Evolutionary conservation across 1,284 basidiomycete species (phyloP).

Genomic region (Xanthoconium separans): DNA sequence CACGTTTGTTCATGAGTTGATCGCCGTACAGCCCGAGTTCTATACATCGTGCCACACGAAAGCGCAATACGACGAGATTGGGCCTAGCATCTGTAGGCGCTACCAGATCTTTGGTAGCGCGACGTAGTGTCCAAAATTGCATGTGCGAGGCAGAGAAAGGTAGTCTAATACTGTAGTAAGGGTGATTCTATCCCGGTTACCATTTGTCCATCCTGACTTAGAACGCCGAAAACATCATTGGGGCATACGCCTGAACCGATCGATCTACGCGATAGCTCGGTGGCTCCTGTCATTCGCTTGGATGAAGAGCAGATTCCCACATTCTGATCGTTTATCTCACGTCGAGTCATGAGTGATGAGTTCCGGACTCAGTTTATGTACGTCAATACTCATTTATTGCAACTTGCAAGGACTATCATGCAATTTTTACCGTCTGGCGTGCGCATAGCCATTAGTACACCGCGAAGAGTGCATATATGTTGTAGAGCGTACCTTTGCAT

Average conservation of each 20-base stretch:
- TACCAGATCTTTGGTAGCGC: constrained; percentile 95
- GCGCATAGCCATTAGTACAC: not conserved
- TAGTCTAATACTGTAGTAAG: not conserved
- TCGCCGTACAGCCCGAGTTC: constrained; percentile 78
- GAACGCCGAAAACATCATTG: constrained; percentile 7
- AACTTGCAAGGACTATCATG: constrained; percentile 15
- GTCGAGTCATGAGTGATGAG: no score
- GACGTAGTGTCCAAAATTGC: constrained; percentile 43
- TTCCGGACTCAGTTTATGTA: no score
- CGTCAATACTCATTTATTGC: not conserved
- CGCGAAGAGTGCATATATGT: no score
- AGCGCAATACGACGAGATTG: constrained; percentile 96
- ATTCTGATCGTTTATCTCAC: no score
- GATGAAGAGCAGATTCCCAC: constrained; percentile 8
- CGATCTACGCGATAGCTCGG: not conserved
- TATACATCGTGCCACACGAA: constrained; percentile 98
- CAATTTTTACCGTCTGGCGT: constrained; percentile 26
- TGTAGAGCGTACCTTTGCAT: constrained; percentile 69
- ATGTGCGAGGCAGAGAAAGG: not conserved
- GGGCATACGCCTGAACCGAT: not conserved
- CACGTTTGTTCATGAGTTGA: not conserved
- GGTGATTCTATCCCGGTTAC: not conserved
- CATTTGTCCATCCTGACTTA: not conserved
- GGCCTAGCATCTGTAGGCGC: constrained; percentile 91
- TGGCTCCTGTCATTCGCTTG: not conserved